Base-by-base conservation (phyloP, 148 eudicot genomes). In the Rhododendron ovatum region DNA sequence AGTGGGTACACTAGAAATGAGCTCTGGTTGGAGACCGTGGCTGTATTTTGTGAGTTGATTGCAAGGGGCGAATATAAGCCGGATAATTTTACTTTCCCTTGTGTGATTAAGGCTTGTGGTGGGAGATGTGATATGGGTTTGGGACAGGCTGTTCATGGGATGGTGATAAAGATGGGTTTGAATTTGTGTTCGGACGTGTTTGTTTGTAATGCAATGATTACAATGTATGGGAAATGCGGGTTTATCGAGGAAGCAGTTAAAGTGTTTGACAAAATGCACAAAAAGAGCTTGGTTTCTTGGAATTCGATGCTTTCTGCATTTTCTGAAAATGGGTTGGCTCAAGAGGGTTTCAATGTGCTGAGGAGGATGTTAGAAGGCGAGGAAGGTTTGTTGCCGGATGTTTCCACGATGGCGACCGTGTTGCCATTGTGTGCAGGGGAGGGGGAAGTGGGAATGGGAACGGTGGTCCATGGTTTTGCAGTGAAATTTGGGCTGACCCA, bases 11-110 rank as follows among this genome's bases (percentile, higher is more conserved):
- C 87, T 2, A 93, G 87, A 51, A 93, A 94, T 88, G 91, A 86
- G 82, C 67, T 87, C 17, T 92, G 89, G 87, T 53, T 47, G 65
- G 92, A 93, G 76, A 91, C 92, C 2, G 41, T 93, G 8, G 80
- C 84, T 41, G 2, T 87, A 71, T 93, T 93, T 51, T 24, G 83
- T 81, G 89, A 91, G 83, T 57, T 94, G 28, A 78, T 94, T 28
- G 41, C 86, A 1, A 79, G 26, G 4, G 82, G 89, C 24, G 89
- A 84, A 14, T 73, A 87, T 87, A 81, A 82, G 7, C 93, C 93
- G 48, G 95, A 94, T 88, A 93, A 90, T 80, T 94, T 93, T 82
- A 93, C 95, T 61, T 83, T 93, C 63, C 94, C 97, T 67, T 92
- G 93, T 85, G 93, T 93, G 43, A 85, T 94, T 48, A 93, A 93